phyloP scores from a whole-genome alignment of 140 eudicot species.

The Erigeron philadelphicus region DNA sequence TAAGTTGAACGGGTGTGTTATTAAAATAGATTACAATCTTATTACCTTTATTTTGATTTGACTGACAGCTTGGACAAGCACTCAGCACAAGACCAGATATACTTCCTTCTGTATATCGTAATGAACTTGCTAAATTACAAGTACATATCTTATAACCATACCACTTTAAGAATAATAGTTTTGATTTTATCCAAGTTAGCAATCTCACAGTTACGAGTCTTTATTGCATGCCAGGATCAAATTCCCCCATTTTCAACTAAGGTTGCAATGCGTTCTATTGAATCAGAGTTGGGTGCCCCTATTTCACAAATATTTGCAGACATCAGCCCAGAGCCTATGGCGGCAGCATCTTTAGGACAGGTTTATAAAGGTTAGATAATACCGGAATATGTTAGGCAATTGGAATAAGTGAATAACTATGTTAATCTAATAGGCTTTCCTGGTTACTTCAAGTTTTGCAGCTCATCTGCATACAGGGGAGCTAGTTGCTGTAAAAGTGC shows the following conservation, averaged over 20 bases:
- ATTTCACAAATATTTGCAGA: constrained; percentile 70
- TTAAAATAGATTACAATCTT: background rate
- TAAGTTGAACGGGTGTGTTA: background rate
- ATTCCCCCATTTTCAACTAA: constrained; percentile 85
- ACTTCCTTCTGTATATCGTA: constrained; percentile 77
- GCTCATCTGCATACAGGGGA: constrained; percentile 98
- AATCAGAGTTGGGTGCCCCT: constrained; percentile 73
- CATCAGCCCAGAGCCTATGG: constrained; percentile 81
- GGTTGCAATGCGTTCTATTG: constrained; percentile 74
- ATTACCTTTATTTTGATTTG: constrained; percentile 15
- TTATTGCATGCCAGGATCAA: constrained; percentile 60
- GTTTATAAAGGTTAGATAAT: constrained; percentile 76
- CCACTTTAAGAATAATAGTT: background rate
- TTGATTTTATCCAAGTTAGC: background rate
- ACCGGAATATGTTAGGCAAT: background rate
- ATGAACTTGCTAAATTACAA: constrained; percentile 89
- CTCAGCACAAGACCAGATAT: constrained; percentile 97
- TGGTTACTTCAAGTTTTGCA: constrained; percentile 63
- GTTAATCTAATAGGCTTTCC: constrained; percentile 19
- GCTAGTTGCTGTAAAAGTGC: constrained; percentile 94
- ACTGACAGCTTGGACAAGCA: constrained; percentile 86
- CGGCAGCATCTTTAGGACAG: constrained; percentile 97
- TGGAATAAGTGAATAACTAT: background rate
- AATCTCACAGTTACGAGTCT: constrained; percentile 1
- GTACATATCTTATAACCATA: constrained; percentile 29